phyloP scores from a whole-genome alignment of 2,329 filamentous ascomycete species.

The Orbilia brochopaga region DNA sequence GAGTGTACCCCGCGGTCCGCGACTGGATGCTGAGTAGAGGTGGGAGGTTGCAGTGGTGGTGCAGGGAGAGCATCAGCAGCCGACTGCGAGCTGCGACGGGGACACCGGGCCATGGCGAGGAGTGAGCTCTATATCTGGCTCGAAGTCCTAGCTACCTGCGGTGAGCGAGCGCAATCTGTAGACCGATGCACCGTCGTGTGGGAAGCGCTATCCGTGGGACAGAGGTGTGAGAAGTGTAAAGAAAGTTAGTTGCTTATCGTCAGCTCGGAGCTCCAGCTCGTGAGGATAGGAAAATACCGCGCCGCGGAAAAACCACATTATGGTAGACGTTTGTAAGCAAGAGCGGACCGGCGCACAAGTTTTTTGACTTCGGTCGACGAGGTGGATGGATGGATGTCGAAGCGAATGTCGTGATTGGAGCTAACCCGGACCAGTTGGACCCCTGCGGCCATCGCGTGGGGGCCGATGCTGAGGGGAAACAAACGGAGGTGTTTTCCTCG shows the following conservation, averaged over 20 bases:
- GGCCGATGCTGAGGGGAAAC: background rate
- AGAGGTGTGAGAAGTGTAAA: no score
- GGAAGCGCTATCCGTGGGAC: no score
- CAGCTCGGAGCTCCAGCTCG: no score
- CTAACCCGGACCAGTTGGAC: constrained; percentile 8
- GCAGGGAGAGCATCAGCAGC: no score
- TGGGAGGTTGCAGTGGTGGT: no score
- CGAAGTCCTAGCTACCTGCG: background rate
- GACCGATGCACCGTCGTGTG: background rate
- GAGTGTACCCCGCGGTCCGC: background rate
- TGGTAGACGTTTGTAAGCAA: background rate
- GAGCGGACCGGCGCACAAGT: background rate
- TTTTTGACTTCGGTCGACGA: background rate
- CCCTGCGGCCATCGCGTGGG: constrained; percentile 1
- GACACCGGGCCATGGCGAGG: constrained; percentile 21
- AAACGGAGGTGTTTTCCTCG: no score
- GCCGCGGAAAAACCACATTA: background rate
- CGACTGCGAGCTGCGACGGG: constrained; percentile 9
- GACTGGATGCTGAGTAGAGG: background rate
- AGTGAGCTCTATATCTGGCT: background rate
- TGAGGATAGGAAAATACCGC: background rate
- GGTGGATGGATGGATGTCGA: background rate
- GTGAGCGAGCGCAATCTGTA: background rate
- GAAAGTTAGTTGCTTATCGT: no score
- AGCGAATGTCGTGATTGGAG: constrained; percentile 31